These are phyloP conservation scores for Heritiera fomes DNA, from an alignment of 345 rosid genomes.

Conservation along the genomic window DNA sequence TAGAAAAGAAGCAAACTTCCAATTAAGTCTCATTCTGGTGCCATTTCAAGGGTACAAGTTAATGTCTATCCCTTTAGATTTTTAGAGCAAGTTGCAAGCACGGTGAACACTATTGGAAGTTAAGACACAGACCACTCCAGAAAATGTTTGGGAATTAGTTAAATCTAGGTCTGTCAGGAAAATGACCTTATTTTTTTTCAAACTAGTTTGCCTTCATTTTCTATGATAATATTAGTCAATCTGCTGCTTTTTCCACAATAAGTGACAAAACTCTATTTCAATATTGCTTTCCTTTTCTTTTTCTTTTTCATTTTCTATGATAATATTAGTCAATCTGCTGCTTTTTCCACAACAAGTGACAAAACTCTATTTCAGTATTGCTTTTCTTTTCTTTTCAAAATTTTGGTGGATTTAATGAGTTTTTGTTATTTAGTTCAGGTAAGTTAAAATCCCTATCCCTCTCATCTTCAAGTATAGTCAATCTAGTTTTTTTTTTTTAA, in stretches of 20 bases:
- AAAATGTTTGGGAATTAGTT: not conserved
- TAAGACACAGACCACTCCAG: not conserved
- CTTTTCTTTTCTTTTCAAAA: not conserved
- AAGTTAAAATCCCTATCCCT: not conserved
- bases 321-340: not conserved
- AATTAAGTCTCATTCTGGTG: not conserved
- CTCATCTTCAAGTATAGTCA: not conserved
- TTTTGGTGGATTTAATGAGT: conserved; percentile 2
- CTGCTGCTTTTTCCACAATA: not conserved
- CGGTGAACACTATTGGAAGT: not conserved
- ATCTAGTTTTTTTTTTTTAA: not conserved
- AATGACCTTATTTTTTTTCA: not conserved
- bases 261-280: not conserved
- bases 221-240: not conserved
- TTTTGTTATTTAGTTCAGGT: not conserved
- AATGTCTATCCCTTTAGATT: not conserved
- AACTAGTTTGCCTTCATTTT: not conserved
- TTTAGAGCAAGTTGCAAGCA: not conserved
- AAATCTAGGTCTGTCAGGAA: not conserved
- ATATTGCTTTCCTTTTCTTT: not conserved
- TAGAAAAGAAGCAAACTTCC: not conserved
- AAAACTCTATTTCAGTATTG: not conserved
- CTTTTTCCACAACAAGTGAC: conserved; percentile 8
- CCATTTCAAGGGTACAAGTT: conserved; percentile 17
- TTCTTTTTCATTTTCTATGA: not conserved